phyloP scores from a whole-genome alignment of 1,139 yeast species.

The Nakaseomyces delphensis region DNA sequence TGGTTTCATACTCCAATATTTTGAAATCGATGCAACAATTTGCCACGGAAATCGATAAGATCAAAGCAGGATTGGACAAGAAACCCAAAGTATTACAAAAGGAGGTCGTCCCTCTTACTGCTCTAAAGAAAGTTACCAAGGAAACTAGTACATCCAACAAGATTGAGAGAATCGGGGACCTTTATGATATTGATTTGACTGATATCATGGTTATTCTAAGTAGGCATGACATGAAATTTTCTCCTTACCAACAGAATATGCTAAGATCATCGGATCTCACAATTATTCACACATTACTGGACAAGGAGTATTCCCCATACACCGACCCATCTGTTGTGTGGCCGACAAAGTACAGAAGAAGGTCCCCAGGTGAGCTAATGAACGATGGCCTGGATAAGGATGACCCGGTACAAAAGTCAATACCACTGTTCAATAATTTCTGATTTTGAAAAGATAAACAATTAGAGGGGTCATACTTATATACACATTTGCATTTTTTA shows the following conservation, averaged over 20 bases:
- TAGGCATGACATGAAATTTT: not conserved
- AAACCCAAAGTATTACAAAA: conserved; percentile 3
- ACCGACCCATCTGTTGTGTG: conserved; percentile 11
- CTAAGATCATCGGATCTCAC: conserved; percentile 3
- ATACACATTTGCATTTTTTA: not conserved
- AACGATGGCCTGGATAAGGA: conserved; percentile 1
- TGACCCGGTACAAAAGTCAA: conserved; percentile 9
- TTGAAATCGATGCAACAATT: conserved; percentile 7
- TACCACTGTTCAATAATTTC: conserved; percentile 1
- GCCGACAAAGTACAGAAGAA: conserved; percentile 19
- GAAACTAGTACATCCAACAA: conserved; percentile 7
- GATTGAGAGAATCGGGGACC: conserved; percentile 14
- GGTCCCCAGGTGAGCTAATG: not conserved
- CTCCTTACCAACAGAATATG: not conserved
- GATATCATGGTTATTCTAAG: conserved; percentile 18
- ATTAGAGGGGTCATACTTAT: not conserved
- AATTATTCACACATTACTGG: not conserved
- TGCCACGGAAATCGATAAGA: not conserved
- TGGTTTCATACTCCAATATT: conserved; percentile 11
- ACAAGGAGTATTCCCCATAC: not conserved
- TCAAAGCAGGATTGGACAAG: conserved; percentile 5
- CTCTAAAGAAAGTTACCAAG: not conserved
- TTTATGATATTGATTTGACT: conserved; percentile 20
- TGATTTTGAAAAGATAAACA: not conserved
- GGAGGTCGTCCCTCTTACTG: not conserved